phyloP scores from a whole-genome alignment of 2,329 filamentous ascomycete species.

The Escovopsis sp. region DNA sequence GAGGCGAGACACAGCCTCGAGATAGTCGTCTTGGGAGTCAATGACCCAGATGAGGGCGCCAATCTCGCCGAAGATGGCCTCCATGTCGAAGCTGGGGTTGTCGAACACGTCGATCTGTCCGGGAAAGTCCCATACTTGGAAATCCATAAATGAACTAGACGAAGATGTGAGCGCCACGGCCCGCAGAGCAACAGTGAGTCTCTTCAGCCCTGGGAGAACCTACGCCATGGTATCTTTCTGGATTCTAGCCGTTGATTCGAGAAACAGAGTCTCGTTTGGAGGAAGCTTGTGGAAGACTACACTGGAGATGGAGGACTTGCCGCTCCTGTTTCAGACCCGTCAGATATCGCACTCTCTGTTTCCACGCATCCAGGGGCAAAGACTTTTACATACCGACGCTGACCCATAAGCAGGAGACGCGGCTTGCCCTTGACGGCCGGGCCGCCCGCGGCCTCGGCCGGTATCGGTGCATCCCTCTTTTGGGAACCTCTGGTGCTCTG shows the following conservation, averaged over 20 bases:
- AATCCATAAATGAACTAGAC: conserved; percentile 93
- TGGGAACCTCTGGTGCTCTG: conserved; percentile 42
- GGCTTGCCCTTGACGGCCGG: conserved; percentile 54
- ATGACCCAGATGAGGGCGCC: conserved; percentile 97
- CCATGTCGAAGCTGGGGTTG: conserved; percentile 77
- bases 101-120: conserved; percentile 84
- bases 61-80: conserved; percentile 86
- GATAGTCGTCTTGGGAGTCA: conserved; percentile 94
- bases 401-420: conserved; percentile 82
- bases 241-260: conserved; percentile 87
- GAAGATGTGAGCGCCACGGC: conserved; percentile 2
- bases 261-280: conserved; percentile 85
- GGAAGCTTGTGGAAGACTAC: conserved; percentile 99
- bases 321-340: conserved; percentile 48
- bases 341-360: not conserved
- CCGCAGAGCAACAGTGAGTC: conserved; percentile 7
- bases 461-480: conserved; percentile 32
- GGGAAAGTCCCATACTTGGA: conserved; percentile 95
- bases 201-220: conserved; percentile 25
- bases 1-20: conserved; percentile 75
- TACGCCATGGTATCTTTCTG: conserved; percentile 94
- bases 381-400: conserved; percentile 54
- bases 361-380: conserved; percentile 1
- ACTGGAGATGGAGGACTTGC: conserved; percentile 95
- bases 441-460: conserved; percentile 28